These are phyloP conservation scores for Orbilia blumenaviensis DNA, from an alignment of 2,329 filamentous ascomycete species.

Conservation along the genomic window DNA sequence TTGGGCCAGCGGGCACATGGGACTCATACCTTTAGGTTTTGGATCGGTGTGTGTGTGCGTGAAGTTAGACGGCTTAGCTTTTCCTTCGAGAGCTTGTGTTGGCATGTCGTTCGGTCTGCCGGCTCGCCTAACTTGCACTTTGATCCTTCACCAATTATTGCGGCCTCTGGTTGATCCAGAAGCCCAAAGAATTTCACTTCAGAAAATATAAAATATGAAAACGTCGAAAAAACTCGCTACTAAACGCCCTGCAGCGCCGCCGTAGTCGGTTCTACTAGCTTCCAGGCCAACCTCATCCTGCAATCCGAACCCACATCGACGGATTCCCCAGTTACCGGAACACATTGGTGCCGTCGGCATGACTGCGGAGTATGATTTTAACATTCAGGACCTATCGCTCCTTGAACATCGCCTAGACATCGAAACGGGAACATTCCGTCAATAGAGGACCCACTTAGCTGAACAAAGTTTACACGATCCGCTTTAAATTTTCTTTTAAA, in stretches of 20 bases:
- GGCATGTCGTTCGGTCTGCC: constrained; percentile 12
- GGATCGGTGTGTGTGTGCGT: too few species aligned
- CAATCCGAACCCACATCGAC: constrained; percentile 8
- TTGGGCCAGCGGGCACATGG: background rate
- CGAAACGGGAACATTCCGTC: background rate
- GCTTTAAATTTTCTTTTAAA: constrained; percentile 4
- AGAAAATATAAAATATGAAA: background rate
- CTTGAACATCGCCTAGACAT: constrained; percentile 7
- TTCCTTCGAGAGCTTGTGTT: background rate
- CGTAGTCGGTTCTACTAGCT: constrained; percentile 1
- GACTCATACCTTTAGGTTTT: too few species aligned
- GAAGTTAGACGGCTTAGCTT: too few species aligned
- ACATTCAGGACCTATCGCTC: background rate
- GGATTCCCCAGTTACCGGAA: background rate
- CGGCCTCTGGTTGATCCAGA: background rate
- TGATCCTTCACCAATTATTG: constrained; percentile 2
- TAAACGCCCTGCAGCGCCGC: background rate
- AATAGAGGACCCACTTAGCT: constrained; percentile 21
- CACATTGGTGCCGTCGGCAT: background rate
- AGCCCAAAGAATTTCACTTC: background rate
- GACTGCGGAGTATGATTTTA: background rate
- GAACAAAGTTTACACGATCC: background rate
- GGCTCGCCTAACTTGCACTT: background rate
- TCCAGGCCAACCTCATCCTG: background rate
- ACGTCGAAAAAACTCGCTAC: background rate